A percentile compares a stretch with the other conserved stretches of the same genome.
Evolutionary conservation across 768 basidiomycete genomes (phyloP).

Genomic region (Leccinum imitatum): DNA sequence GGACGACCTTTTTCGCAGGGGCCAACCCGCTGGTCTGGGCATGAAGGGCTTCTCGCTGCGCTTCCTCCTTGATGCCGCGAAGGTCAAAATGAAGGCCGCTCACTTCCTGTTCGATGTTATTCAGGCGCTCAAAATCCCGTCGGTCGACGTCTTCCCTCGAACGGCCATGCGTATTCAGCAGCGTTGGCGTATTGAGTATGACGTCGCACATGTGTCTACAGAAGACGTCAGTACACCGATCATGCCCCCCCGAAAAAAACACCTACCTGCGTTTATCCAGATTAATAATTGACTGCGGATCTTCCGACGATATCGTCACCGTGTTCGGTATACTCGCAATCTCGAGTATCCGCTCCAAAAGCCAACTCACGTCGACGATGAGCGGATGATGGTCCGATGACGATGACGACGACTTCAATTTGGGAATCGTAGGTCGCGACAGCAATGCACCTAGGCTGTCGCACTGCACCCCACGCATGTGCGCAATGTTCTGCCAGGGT

Average conservation of each 20-base stretch:
- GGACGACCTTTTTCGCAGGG: slow-evolving; percentile 52
- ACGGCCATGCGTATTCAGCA: slow-evolving; percentile 42
- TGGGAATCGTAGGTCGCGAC: slow-evolving; percentile 46
- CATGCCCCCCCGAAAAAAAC: background rate
- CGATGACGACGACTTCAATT: slow-evolving; percentile 25
- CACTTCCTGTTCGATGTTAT: slow-evolving; percentile 73
- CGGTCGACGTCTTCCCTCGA: slow-evolving; percentile 58
- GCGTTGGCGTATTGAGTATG: slow-evolving; percentile 51
- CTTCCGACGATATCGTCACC: slow-evolving; percentile 52
- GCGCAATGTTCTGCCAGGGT: slow-evolving; percentile 76
- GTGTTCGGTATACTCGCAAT: slow-evolving; percentile 74
- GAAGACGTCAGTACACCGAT: slow-evolving; percentile 14
- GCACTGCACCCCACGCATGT: slow-evolving; percentile 55
- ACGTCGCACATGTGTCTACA: slow-evolving; percentile 66
- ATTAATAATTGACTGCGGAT: slow-evolving; percentile 64
- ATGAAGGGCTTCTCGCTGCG: slow-evolving; percentile 58
- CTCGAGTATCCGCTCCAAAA: slow-evolving; percentile 79
- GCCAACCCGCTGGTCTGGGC: slow-evolving; percentile 41
- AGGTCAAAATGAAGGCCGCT: slow-evolving; percentile 61
- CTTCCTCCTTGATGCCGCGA: slow-evolving; percentile 75
- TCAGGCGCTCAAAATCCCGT: slow-evolving; percentile 72
- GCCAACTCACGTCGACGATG: slow-evolving; percentile 78
- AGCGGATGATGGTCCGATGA: slow-evolving; percentile 44
- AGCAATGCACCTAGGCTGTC: slow-evolving; percentile 63
- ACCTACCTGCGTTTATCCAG: slow-evolving; percentile 79